These are phyloP conservation scores for Exidia glandulosa DNA, from an alignment of 768 basidiomycete genomes.

Conservation along the genomic window DNA sequence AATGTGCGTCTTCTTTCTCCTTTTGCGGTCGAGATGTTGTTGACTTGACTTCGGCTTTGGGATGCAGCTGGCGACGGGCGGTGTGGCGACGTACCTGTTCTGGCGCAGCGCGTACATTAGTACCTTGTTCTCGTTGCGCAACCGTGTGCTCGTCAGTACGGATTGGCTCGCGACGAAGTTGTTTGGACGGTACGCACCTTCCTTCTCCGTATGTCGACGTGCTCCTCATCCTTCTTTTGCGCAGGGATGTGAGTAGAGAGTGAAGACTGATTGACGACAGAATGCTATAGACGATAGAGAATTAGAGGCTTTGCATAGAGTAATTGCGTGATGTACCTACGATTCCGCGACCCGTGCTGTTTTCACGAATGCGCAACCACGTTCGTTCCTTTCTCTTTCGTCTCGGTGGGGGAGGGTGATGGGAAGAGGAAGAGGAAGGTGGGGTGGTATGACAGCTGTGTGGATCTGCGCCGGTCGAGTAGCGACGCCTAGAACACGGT, in stretches of 20 bases:
- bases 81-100: constrained; percentile 81
- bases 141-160: constrained; percentile 78
- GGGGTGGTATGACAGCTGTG: no score
- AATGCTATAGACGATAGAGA: no score
- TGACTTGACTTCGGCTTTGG: not conserved
- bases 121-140: constrained; percentile 88
- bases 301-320: no score
- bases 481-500: no score
- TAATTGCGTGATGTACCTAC: no score
- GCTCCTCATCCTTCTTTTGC: not conserved
- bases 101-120: constrained; percentile 93
- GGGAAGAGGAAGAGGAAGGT: no score
- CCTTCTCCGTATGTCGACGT: not conserved
- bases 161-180: constrained; percentile 90
- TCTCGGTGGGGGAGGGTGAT: no score
- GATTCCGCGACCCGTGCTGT: no score
- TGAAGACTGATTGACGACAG: not conserved
- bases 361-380: no score
- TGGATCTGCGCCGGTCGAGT: no score
- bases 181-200: constrained; percentile 62
- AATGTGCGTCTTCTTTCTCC: constrained; percentile 42
- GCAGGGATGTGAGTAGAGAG: not conserved
- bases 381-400: no score
- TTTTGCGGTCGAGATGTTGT: not conserved
- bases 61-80: constrained; percentile 73